A percentile compares a stretch with the other conserved stretches of the same genome.
Evolutionary conservation across 2,329 filamentous ascomycete species (phyloP).

Genomic region (Bipolaris oryzae): DNA sequence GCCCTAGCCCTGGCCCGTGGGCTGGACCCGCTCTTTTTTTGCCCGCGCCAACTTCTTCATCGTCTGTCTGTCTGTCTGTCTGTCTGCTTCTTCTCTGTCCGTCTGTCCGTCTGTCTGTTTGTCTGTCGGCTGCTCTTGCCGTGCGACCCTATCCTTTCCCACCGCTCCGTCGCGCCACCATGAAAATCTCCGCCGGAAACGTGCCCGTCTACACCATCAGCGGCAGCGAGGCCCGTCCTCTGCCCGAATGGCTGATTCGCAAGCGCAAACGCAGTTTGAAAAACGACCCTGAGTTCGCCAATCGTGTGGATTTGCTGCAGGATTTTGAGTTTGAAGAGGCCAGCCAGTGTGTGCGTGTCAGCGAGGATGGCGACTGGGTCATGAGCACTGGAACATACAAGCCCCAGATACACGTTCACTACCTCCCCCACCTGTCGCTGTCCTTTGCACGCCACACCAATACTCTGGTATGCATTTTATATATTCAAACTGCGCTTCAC

Average conservation of each 20-base stretch:
- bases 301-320: constrained; percentile 90
- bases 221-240: constrained; percentile 81
- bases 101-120: too few species aligned
- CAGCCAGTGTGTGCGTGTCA: constrained; percentile 85
- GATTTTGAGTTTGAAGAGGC: constrained; percentile 99
- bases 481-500: neutral
- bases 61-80: neutral
- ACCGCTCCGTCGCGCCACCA: constrained; percentile 46
- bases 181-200: constrained; percentile 82
- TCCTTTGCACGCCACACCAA: constrained; percentile 92
- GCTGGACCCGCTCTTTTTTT: constrained; percentile 11
- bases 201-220: constrained; percentile 95
- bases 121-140: neutral
- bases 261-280: constrained; percentile 86
- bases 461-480: constrained; percentile 58
- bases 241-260: constrained; percentile 94
- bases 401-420: constrained; percentile 93
- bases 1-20: neutral
- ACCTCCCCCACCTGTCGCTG: constrained; percentile 89
- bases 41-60: constrained; percentile 4
- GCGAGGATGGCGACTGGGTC: constrained; percentile 92
- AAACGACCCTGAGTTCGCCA: constrained; percentile 89
- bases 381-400: constrained; percentile 39
- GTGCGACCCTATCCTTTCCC: neutral
- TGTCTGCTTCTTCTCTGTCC: neutral